Evolutionary conservation across 2,329 filamentous ascomycete genomes (phyloP).

Genomic region (Exserohilum turcica): DNA sequence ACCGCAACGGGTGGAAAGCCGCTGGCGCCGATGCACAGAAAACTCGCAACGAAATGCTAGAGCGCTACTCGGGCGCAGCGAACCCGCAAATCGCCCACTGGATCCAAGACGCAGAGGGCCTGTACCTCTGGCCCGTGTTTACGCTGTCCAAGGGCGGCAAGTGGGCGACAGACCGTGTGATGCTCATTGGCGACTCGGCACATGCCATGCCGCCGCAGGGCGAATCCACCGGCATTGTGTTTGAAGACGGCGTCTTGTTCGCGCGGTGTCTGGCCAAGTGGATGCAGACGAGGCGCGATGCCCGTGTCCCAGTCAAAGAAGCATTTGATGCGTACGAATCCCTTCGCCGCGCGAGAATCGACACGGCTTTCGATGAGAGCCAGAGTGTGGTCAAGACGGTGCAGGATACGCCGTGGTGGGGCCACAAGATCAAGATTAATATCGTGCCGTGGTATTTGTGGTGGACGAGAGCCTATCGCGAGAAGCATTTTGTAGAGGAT

Average conservation of each 20-base stretch:
- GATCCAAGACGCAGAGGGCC: conserved; percentile 51
- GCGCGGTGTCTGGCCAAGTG: conserved; percentile 51
- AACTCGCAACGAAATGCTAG: conserved; percentile 49
- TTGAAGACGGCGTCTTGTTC: conserved; percentile 59
- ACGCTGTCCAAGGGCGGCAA: conserved; percentile 51
- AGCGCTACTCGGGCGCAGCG: conserved; percentile 48
- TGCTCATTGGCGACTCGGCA: conserved; percentile 54
- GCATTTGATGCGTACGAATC: conserved; percentile 56
- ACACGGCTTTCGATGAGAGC: conserved; percentile 54
- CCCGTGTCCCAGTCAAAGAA: conserved; percentile 47
- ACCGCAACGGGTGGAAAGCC: conserved; percentile 54
- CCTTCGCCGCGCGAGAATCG: conserved; percentile 52
- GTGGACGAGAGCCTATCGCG: conserved; percentile 49
- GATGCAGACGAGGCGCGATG: conserved; percentile 45
- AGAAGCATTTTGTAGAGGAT: conserved; percentile 55
- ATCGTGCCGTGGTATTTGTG: conserved; percentile 56
- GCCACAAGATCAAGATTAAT: conserved; percentile 53
- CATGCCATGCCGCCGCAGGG: conserved; percentile 60
- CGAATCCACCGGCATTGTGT: conserved; percentile 58
- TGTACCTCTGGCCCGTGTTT: conserved; percentile 55
- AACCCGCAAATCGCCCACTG: conserved; percentile 45
- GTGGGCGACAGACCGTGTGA: conserved; percentile 52
- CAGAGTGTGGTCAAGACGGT: conserved; percentile 54
- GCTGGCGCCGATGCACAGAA: conserved; percentile 51
- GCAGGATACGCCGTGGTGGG: conserved; percentile 52